Base-by-base conservation (phyloP, 2,329 filamentous ascomycete species). In the Ceratocystis colombiana region DNA sequence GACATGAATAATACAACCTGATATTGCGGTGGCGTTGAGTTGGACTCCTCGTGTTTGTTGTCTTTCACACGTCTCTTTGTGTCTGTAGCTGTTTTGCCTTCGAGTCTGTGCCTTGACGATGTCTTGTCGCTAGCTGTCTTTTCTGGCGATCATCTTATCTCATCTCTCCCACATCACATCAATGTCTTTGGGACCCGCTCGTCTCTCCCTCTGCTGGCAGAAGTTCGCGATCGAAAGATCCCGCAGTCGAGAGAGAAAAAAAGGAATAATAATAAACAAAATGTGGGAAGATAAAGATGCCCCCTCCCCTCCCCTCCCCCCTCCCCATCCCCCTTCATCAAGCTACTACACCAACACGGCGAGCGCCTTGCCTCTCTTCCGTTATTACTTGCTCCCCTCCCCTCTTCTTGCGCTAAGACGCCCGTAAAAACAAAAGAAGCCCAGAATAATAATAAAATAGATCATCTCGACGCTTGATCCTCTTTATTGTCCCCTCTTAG, bases 1-100 rank as follows among this genome's bases (percentile, higher is more conserved):
- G 53, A 33, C 53, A 59, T 59, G 53, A 59, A 59, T 33, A 59
- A 59, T 59, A 59, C 53, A 30, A 59, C 28, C 15, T 59, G 53
- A 33, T 33, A 59, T 59, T 20, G 53, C 12, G 20, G 48, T 22
- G 46, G 46, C 3, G 46, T 33, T 33, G 37, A 41, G 37, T 12
- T 12, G 20, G 3, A n/a, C 7, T 22, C 20, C 20, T 53, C 22
- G 48, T 53, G 48, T 53, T 50, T 50, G 46, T 50, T 28, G 48
- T 53, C 6, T 53, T 20, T 25, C 48, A 25, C 48, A 20, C 20
- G 48, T 25, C 48, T 53, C 48, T 25, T 25, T 15, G 48, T 28
- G 20, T 5, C 25, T n/a, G 46, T 22, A 4, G 20, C n/a, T 50
- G 33, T 10, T 37, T 37, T 37, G 33, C 10, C 33, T 37, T 41